Conservation (phyloP, 257 asterid genomes). For the Plantago ovata region DNA sequence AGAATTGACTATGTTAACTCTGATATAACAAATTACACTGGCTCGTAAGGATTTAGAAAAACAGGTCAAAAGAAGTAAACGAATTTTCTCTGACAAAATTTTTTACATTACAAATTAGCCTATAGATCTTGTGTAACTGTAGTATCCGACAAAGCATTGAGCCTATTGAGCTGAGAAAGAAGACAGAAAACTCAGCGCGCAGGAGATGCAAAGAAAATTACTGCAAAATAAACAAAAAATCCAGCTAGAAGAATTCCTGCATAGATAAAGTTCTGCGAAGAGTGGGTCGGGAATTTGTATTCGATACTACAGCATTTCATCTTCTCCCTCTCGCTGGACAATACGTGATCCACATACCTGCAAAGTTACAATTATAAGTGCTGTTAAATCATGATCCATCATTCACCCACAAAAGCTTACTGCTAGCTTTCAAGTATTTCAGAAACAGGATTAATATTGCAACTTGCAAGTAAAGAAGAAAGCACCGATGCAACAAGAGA, state of each 20-base stretch:
- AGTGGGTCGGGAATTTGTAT: constrained; percentile 62
- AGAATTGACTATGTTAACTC: too few species aligned
- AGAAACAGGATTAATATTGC: too few species aligned
- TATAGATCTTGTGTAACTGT: neutral
- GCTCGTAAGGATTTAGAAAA: neutral
- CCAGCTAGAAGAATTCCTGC: constrained; percentile 98
- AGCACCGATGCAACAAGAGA: too few species aligned
- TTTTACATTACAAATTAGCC: constrained; percentile 1
- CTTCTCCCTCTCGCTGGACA: constrained; percentile 71
- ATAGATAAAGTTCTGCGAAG: constrained; percentile 72
- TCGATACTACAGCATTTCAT: constrained; percentile 92
- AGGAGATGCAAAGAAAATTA: constrained; percentile 85
- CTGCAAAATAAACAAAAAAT: constrained; percentile 76
- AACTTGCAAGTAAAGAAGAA: too few species aligned
- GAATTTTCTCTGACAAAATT: neutral
- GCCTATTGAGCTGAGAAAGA: constrained; percentile 1
- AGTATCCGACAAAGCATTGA: neutral
- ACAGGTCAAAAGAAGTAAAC: neutral
- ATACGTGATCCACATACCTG: constrained; percentile 89
- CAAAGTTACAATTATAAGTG: neutral
- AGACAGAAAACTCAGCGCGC: constrained; percentile 41
- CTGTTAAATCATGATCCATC: neutral
- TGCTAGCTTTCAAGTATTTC: too few species aligned
- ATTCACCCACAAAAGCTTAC: too few species aligned
- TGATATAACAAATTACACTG: neutral